Evolutionary conservation across 345 rosid genomes (phyloP).

Genomic region (Brassica juncea): DNA sequence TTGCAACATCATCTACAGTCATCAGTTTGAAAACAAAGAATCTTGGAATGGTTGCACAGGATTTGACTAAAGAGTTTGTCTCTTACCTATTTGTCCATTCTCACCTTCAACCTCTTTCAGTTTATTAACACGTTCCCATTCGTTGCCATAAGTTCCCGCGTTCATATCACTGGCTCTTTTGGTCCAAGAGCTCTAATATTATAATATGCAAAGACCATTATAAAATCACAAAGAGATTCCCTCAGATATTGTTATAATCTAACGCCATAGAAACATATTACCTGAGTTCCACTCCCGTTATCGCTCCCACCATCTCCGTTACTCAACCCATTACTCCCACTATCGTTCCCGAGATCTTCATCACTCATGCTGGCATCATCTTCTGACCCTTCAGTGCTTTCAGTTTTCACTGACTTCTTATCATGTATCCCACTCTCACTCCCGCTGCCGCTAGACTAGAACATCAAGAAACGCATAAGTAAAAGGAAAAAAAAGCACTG

Average conservation of each 20-base stretch:
- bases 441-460: conserved; percentile 73
- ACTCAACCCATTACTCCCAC: conserved; percentile 46
- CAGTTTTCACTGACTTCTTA: conserved; percentile 48
- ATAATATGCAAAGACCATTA: conserved; percentile 17
- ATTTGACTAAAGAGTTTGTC: not conserved
- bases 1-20: conserved; percentile 37
- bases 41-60: not conserved
- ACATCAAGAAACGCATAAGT: conserved; percentile 23
- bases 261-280: conserved; percentile 27
- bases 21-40: not conserved
- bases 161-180: conserved; percentile 51
- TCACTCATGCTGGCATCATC: conserved; percentile 46
- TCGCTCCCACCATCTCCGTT: conserved; percentile 56
- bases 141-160: conserved; percentile 41
- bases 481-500: not conserved
- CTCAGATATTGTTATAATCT: not conserved
- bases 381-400: conserved; percentile 50
- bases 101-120: conserved; percentile 41
- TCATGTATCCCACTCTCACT: conserved; percentile 71
- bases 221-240: not conserved
- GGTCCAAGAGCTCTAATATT: conserved; percentile 66
- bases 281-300: conserved; percentile 81
- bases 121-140: conserved; percentile 30
- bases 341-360: conserved; percentile 47
- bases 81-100: conserved; percentile 45